These are phyloP conservation scores for Penicillium sp. DNA, from an alignment of 2,329 filamentous ascomycete genomes.

Conservation along the genomic window DNA sequence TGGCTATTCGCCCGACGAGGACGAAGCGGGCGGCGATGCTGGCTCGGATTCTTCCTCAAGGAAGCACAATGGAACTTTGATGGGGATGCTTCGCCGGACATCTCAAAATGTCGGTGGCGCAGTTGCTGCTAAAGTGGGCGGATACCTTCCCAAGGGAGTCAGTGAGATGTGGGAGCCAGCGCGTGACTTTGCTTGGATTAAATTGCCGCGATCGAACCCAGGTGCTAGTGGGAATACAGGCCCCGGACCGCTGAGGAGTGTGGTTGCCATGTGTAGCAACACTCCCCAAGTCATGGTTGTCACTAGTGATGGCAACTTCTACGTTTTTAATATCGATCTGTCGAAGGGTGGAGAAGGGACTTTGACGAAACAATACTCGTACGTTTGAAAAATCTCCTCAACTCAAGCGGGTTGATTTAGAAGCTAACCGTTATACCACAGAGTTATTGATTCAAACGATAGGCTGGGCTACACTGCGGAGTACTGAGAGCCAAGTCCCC, in stretches of 20 bases:
- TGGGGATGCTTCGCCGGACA: slow-evolving; percentile 87
- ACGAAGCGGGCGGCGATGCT: slow-evolving; percentile 31
- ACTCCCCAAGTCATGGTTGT: slow-evolving; percentile 97
- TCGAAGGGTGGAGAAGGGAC: slow-evolving; percentile 91
- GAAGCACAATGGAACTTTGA: slow-evolving; percentile 70
- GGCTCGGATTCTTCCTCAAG: slow-evolving; percentile 39
- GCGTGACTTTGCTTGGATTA: slow-evolving; percentile 94
- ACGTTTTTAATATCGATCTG: slow-evolving; percentile 92
- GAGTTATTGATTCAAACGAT: slow-evolving; percentile 47
- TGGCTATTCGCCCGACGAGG: slow-evolving; percentile 29
- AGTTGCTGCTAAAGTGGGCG: slow-evolving; percentile 83
- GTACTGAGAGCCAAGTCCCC: slow-evolving; percentile 25
- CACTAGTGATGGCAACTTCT: slow-evolving; percentile 92
- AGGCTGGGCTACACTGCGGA: slow-evolving; percentile 39
- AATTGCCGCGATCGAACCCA: slow-evolving; percentile 67
- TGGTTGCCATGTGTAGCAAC: slow-evolving; percentile 96
- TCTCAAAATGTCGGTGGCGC: slow-evolving; percentile 90
- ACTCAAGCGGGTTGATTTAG: background rate
- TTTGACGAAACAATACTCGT: slow-evolving; percentile 90
- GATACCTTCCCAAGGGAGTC: slow-evolving; percentile 88
- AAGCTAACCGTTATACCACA: slow-evolving; percentile 22
- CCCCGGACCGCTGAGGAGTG: slow-evolving; percentile 69
- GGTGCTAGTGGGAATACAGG: slow-evolving; percentile 37
- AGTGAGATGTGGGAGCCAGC: slow-evolving; percentile 97
- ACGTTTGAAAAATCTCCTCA: slow-evolving; percentile 44